Percentiles rank a stretch among this genome's conserved stretches.
Evolutionary conservation across 176 grass and related monocot genomes (phyloP).

Genomic region (Bolboschoenus planiculmis): DNA sequence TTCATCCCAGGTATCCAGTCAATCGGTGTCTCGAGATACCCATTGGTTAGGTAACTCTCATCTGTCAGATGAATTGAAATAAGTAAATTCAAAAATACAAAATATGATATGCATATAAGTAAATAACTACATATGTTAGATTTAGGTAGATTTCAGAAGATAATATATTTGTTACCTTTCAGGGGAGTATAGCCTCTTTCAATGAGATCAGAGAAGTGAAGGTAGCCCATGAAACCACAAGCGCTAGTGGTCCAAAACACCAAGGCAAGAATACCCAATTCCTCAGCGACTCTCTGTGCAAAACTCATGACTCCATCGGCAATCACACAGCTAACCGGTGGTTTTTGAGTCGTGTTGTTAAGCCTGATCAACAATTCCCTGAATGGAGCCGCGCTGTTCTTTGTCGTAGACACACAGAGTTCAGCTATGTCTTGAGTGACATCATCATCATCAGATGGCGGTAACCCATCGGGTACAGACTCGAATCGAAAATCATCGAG

Average conservation of each 20-base stretch:
- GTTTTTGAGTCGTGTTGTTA: background rate
- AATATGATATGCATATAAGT: background rate
- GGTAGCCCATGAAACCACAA: constrained; percentile 56
- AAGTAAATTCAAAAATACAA: background rate
- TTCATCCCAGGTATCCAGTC: constrained; percentile 55
- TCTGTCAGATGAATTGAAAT: constrained; percentile 25
- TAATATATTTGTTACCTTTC: constrained; percentile 33
- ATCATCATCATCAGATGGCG: constrained; percentile 38
- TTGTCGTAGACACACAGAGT: constrained; percentile 39
- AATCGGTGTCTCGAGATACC: constrained; percentile 71
- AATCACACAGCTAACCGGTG: constrained; percentile 52
- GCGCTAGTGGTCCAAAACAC: constrained; percentile 73
- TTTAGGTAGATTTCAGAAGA: background rate
- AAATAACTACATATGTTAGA: background rate
- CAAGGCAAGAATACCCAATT: constrained; percentile 49
- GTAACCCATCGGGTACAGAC: constrained; percentile 58
- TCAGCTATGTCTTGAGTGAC: constrained; percentile 68
- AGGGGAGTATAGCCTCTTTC: constrained; percentile 42
- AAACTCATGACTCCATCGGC: constrained; percentile 76
- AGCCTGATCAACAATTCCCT: constrained; percentile 43
- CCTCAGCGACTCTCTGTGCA: constrained; percentile 43
- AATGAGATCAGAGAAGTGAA: constrained; percentile 49
- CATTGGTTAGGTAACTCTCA: constrained; percentile 44
- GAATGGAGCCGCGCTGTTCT: constrained; percentile 43
- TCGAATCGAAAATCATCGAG: constrained; percentile 43